A percentile compares a stretch with the other conserved stretches of the same genome.
Conservation (phyloP, 805 yeast genomes). For the Millerozyma acaciae region DNA sequence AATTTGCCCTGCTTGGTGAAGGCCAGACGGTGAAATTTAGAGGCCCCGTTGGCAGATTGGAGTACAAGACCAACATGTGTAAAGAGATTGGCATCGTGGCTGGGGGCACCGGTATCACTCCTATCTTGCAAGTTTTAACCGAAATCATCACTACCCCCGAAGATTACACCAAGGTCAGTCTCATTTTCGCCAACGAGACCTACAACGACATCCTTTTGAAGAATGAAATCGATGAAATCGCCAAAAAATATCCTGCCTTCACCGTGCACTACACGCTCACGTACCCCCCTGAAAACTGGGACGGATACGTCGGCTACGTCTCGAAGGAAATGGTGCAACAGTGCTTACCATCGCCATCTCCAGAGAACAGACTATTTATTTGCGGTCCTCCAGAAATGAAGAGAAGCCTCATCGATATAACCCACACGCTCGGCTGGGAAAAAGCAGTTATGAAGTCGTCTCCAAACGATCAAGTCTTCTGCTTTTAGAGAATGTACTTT, state of each 20-base stretch:
- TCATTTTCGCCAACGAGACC: conserved; percentile 72
- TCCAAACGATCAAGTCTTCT: conserved; percentile 55
- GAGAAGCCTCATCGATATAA: conserved; percentile 43
- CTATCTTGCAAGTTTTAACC: conserved; percentile 77
- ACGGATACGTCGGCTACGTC: conserved; percentile 56
- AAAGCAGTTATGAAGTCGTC: conserved; percentile 42
- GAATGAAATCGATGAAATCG: conserved; percentile 68
- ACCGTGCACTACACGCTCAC: conserved; percentile 56
- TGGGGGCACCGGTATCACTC: conserved; percentile 90
- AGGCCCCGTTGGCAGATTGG: conserved; percentile 77
- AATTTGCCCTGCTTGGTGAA: conserved; percentile 58
- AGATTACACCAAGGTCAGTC: conserved; percentile 56
- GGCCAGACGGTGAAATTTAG: conserved; percentile 68
- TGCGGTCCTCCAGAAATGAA: conserved; percentile 79
- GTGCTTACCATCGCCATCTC: conserved; percentile 48
- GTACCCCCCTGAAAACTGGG: conserved; percentile 46
- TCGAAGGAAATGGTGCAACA: conserved; percentile 53
- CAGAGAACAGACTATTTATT: conserved; percentile 54
- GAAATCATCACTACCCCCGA: conserved; percentile 65
- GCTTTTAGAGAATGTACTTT: conserved; percentile 48
- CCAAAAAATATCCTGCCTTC: conserved; percentile 59
- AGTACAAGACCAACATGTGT: conserved; percentile 55
- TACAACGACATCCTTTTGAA: conserved; percentile 72
- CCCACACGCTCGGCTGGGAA: conserved; percentile 62
- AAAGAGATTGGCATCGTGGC: conserved; percentile 67